A percentile compares a stretch with the other conserved stretches of the same genome.
phyloP scores from a whole-genome alignment of 306 rosid species.

The Rosa lucieae region DNA sequence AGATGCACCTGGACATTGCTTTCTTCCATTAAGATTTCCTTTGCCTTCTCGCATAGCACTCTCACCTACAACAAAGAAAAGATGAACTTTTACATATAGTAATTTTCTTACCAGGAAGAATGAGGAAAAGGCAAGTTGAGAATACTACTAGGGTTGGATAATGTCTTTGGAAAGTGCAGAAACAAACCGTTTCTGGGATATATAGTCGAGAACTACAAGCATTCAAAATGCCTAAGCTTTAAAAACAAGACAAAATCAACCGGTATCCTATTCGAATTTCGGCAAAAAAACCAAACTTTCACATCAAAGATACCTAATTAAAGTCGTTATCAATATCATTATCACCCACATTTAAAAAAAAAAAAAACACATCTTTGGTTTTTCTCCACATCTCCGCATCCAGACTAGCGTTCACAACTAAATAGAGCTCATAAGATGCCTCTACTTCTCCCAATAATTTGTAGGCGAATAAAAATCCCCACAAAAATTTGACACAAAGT shows the following conservation, averaged over 20 bases:
- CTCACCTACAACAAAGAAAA: conserved; percentile 62
- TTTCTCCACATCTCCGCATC: neutral
- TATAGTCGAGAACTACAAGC: no score
- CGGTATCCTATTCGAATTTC: neutral
- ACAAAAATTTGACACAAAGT: neutral
- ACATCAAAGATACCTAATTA: no score
- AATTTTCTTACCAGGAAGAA: neutral
- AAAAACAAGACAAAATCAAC: neutral
- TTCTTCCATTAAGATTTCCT: conserved; percentile 91
- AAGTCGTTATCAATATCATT: neutral
- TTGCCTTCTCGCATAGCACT: conserved; percentile 85
- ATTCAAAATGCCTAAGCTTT: neutral
- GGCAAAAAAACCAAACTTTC: neutral
- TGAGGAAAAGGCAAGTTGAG: neutral
- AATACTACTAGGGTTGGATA: no score
- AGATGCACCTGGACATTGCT: conserved; percentile 93
- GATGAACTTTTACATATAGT: conserved; percentile 16
- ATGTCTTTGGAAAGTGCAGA: neutral
- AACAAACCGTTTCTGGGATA: neutral
- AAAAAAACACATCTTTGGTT: neutral
- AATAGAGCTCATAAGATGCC: neutral
- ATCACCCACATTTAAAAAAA: neutral
- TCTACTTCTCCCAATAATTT: neutral
- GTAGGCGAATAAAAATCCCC: neutral
- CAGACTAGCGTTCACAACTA: neutral